phyloP scores from a whole-genome alignment of 2,329 filamentous ascomycete species.

The Penicillium sp. region DNA sequence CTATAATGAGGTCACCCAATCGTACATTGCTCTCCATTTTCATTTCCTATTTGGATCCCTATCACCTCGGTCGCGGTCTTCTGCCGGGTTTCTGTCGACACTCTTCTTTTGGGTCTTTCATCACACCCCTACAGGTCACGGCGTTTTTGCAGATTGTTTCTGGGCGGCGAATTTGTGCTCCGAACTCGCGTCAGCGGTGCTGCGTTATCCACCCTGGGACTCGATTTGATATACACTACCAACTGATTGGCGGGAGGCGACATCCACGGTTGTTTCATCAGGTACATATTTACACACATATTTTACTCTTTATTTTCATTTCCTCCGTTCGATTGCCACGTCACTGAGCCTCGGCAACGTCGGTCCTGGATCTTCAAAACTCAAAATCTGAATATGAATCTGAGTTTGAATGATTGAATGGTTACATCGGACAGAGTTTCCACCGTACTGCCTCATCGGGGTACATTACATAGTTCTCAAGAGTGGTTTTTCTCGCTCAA shows the following conservation, averaged over 20 bases:
- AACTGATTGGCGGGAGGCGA: no score
- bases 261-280: slow-evolving; percentile 19
- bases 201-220: background rate
- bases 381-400: no score
- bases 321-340: background rate
- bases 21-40: slow-evolving; percentile 22
- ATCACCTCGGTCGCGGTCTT: slow-evolving; percentile 14
- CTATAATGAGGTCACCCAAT: slow-evolving; percentile 24
- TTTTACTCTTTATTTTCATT: slow-evolving; percentile 2
- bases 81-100: no score
- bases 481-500: no score
- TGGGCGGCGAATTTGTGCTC: slow-evolving; percentile 15
- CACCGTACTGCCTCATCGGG: no score
- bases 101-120: no score
- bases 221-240: background rate
- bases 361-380: no score
- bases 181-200: background rate
- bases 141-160: slow-evolving; percentile 20
- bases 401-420: no score
- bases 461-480: no score
- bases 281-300: slow-evolving; percentile 24
- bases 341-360: no score
- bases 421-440: no score
- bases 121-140: slow-evolving; percentile 26
- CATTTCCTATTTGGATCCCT: background rate